Evolutionary conservation across 2,329 filamentous ascomycete genomes (phyloP).

Genomic region (Fusarium sp.): DNA sequence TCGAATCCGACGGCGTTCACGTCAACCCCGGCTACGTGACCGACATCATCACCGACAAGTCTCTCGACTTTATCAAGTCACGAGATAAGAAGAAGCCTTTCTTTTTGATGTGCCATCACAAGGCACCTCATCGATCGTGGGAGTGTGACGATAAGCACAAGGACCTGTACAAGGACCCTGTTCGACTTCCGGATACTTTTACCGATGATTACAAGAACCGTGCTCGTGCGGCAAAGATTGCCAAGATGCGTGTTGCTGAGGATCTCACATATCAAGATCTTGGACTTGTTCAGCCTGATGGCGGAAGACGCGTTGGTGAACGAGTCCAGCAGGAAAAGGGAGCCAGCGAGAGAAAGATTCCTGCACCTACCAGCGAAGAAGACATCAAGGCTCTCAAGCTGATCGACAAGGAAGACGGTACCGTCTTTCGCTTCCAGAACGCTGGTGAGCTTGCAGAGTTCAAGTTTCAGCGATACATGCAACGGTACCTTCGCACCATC

Average conservation of each 20-base stretch:
- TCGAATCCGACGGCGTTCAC: slow-evolving; percentile 50
- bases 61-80: slow-evolving; percentile 52
- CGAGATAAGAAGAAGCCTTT: slow-evolving; percentile 55
- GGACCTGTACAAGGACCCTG: slow-evolving; percentile 57
- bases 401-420: slow-evolving; percentile 58
- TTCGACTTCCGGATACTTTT: slow-evolving; percentile 62
- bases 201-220: slow-evolving; percentile 65
- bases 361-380: slow-evolving; percentile 21
- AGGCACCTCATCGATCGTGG: slow-evolving; percentile 64
- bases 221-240: slow-evolving; percentile 58
- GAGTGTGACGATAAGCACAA: slow-evolving; percentile 61
- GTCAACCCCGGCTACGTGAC: slow-evolving; percentile 58
- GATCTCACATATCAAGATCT: slow-evolving; percentile 63
- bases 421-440: slow-evolving; percentile 56
- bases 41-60: slow-evolving; percentile 63
- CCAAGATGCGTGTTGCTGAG: slow-evolving; percentile 63
- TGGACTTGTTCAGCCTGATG: slow-evolving; percentile 62
- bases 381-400: slow-evolving; percentile 41
- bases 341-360: slow-evolving; percentile 42
- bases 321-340: slow-evolving; percentile 42
- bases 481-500: slow-evolving; percentile 64
- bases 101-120: slow-evolving; percentile 67
- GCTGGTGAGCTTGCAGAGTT: slow-evolving; percentile 58
- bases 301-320: slow-evolving; percentile 53
- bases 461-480: slow-evolving; percentile 68